Evolutionary conservation across 2,329 filamentous ascomycete genomes (phyloP).

Genomic region (Colletotrichum endophyticum): DNA sequence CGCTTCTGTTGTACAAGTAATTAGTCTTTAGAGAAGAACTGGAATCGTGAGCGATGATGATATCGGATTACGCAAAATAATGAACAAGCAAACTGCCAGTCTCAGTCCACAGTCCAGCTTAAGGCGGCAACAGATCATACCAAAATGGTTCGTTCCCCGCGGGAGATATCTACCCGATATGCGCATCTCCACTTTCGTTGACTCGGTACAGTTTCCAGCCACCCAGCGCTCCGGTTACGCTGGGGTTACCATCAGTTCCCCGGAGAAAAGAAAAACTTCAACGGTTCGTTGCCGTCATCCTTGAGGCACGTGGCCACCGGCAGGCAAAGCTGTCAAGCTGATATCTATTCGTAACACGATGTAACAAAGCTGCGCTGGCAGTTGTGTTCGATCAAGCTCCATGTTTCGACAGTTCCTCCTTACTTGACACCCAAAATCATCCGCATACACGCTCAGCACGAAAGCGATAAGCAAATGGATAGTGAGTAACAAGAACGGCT

Average conservation of each 20-base stretch:
- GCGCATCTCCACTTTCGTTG: background rate
- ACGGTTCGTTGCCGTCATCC: background rate
- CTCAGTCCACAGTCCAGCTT: background rate
- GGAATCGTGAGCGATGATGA: background rate
- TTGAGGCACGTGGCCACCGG: background rate
- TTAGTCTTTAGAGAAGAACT: background rate
- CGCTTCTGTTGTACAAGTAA: background rate
- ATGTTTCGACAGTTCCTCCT: background rate
- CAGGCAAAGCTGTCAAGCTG: background rate
- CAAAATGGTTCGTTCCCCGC: background rate
- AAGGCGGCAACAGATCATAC: background rate
- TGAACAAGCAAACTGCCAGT: background rate
- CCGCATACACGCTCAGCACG: background rate
- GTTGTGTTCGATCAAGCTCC: background rate
- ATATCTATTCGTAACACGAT: background rate
- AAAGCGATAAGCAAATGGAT: background rate
- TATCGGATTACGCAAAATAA: background rate
- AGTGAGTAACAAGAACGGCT: background rate
- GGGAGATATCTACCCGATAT: constrained; percentile 10
- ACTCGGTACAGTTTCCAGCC: background rate
- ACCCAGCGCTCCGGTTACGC: constrained; percentile 1
- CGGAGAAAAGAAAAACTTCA: background rate
- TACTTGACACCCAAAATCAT: background rate
- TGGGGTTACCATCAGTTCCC: background rate
- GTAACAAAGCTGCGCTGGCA: background rate